Evolutionary conservation across 768 basidiomycete genomes (phyloP).

Genomic region (Cantharellus cinnabarinus): DNA sequence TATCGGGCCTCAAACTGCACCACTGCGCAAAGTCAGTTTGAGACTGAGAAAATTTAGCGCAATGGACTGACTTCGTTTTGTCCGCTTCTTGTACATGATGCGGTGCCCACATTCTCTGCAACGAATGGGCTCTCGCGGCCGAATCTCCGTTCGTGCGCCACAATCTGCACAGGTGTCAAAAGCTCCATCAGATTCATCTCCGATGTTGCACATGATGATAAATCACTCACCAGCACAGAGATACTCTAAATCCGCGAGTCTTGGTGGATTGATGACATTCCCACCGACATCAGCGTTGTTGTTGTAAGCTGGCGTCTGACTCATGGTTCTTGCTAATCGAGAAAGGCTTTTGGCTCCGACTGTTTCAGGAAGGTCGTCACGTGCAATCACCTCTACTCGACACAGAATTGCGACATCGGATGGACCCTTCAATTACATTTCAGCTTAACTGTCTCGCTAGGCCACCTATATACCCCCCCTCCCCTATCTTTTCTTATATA

Average conservation of each 20-base stretch:
- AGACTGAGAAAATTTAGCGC: not conserved
- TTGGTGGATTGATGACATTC: not conserved
- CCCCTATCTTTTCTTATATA: not conserved
- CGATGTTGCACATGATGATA: too few relatives aligned
- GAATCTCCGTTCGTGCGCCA: constrained; percentile 80
- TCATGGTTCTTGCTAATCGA: not conserved
- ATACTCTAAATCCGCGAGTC: constrained; percentile 49
- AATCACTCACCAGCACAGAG: constrained; percentile 51
- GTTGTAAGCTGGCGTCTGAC: not conserved
- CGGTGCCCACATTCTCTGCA: constrained; percentile 94
- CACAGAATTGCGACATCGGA: too few relatives aligned
- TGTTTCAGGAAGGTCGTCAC: too few relatives aligned
- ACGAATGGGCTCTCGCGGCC: constrained; percentile 77
- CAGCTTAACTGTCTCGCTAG: not conserved
- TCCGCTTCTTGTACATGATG: constrained; percentile 97
- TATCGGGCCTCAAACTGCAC: constrained; percentile 73
- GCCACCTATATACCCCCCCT: not conserved
- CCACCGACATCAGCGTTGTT: not conserved
- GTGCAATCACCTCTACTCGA: too few relatives aligned
- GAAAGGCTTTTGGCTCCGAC: too few relatives aligned
- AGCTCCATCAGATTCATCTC: too few relatives aligned
- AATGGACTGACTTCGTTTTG: constrained; percentile 48
- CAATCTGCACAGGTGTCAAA: constrained; percentile 37
- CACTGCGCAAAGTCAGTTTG: constrained; percentile 22
- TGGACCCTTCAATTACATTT: not conserved